phyloP scores from a whole-genome alignment of 306 rosid species.

The Cicer chorassanicum region DNA sequence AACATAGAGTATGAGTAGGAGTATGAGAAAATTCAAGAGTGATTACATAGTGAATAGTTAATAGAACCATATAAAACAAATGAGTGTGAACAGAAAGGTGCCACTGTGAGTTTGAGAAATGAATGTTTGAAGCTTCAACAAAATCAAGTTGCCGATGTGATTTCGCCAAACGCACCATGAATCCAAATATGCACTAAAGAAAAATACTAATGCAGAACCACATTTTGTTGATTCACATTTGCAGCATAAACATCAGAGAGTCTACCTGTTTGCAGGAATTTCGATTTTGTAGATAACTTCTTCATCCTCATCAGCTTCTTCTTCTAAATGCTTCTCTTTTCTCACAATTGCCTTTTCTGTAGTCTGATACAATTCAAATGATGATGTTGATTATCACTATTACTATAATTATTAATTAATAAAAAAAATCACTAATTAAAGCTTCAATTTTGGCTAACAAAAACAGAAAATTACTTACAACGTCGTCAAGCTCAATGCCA shows the following conservation, averaged over 20 bases:
- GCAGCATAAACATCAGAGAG: background rate
- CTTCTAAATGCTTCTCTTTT: constrained; percentile 82
- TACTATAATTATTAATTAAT: background rate
- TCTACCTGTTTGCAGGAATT: constrained; percentile 86
- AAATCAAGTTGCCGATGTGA: no score
- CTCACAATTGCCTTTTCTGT: constrained; percentile 87
- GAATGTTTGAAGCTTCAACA: no score
- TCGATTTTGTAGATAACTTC: constrained; percentile 68
- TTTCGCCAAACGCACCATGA: no score
- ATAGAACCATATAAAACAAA: background rate
- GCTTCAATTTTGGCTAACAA: background rate
- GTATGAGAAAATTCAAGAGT: background rate
- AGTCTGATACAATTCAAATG: constrained; percentile 53
- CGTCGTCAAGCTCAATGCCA: constrained; percentile 94
- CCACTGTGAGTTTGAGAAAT: no score
- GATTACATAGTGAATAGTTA: background rate
- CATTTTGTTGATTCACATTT: background rate
- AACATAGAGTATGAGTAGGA: background rate
- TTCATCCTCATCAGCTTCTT: constrained; percentile 51
- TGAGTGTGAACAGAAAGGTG: background rate
- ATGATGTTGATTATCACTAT: background rate
- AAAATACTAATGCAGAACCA: background rate
- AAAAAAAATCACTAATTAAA: background rate
- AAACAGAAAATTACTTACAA: constrained; percentile 55
- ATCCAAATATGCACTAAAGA: no score